These are phyloP conservation scores for Persicaria maculosa DNA, from an alignment of 148 eudicot genomes.

Conservation along the genomic window DNA sequence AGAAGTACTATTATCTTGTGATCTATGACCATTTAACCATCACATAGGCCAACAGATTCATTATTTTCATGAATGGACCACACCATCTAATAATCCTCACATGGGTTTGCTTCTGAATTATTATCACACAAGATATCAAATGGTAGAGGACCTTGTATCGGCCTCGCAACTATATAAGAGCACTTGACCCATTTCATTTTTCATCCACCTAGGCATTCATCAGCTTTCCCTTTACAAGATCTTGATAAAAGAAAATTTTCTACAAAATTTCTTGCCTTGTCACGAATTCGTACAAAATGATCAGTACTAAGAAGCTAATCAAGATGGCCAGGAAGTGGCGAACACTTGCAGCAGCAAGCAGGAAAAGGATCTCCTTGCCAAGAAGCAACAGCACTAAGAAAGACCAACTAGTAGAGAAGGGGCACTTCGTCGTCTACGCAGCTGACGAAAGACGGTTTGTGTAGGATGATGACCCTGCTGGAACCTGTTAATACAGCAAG, in stretches of 20 bases:
- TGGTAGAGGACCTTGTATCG: not conserved
- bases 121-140: not conserved
- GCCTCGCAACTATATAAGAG: not conserved
- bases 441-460: not conserved
- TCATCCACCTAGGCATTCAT: too few relatives aligned
- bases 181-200: not conserved
- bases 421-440: conserved; percentile 10
- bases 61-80: not conserved
- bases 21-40: not conserved
- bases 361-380: conserved; percentile 4
- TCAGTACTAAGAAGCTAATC: too few relatives aligned
- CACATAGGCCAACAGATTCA: not conserved
- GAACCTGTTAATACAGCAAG: too few relatives aligned
- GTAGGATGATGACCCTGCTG: too few relatives aligned
- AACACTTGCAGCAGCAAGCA: conserved; percentile 1
- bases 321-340: too few relatives aligned
- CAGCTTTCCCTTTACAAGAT: too few relatives aligned
- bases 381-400: not conserved
- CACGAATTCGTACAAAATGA: too few relatives aligned
- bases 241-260: too few relatives aligned
- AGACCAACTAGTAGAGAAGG: conserved; percentile 9
- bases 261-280: too few relatives aligned
- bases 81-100: not conserved
- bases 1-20: not conserved
- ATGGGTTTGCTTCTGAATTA: not conserved